A percentile compares a stretch with the other conserved stretches of the same genome.
Evolutionary conservation across 371 early-diverging fungal genomes (phyloP).

Genomic region (Nematocida sp.): DNA sequence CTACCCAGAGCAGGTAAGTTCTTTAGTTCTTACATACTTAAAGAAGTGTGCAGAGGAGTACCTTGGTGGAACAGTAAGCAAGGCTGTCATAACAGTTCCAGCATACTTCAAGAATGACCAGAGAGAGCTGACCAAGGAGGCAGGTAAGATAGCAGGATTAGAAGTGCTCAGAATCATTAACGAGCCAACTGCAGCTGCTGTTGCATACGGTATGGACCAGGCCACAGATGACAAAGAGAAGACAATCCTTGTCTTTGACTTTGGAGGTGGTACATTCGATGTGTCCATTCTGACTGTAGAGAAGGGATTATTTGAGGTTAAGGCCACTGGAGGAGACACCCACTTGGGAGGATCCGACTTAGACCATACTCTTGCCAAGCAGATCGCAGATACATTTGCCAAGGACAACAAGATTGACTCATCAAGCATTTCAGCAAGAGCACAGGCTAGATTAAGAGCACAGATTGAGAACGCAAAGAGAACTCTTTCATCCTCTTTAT

Average conservation of each 20-base stretch:
- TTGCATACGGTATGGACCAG: constrained; percentile 81
- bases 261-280: constrained; percentile 81
- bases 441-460: constrained; percentile 82
- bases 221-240: constrained; percentile 75
- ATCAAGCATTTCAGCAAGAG: constrained; percentile 58
- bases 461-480: constrained; percentile 86
- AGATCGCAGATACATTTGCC: constrained; percentile 62
- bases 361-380: constrained; percentile 67
- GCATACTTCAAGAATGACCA: constrained; percentile 71
- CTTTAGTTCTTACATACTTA: constrained; percentile 90
- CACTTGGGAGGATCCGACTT: constrained; percentile 71
- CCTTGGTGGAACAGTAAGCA: constrained; percentile 56
- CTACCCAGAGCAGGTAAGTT: constrained; percentile 90
- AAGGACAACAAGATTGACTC: constrained; percentile 54
- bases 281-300: constrained; percentile 69
- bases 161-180: constrained; percentile 62
- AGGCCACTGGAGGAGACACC: constrained; percentile 70
- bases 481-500: constrained; percentile 80
- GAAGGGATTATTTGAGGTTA: constrained; percentile 63
- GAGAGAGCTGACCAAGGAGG: constrained; percentile 68
- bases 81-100: constrained; percentile 70
- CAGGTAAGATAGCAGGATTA: constrained; percentile 68
- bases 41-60: constrained; percentile 73
- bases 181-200: constrained; percentile 95
- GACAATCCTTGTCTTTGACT: constrained; percentile 82